A percentile compares a stretch with the other conserved stretches of the same genome.
These are phyloP conservation scores for Decorospora gaudefroyi DNA, from an alignment of 2,329 filamentous ascomycete genomes.

Conservation along the genomic window DNA sequence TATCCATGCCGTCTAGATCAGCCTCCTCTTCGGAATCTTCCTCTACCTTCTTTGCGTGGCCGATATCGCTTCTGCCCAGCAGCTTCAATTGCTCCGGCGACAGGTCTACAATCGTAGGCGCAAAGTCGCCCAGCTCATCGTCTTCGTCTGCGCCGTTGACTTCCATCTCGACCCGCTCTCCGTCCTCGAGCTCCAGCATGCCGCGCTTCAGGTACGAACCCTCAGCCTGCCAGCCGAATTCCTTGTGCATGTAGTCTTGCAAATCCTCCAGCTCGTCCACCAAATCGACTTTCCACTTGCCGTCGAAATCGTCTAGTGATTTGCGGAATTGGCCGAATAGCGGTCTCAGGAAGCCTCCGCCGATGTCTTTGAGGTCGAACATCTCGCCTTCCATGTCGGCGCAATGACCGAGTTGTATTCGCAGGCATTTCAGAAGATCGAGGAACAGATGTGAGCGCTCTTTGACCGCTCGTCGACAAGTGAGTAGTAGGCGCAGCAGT, in stretches of 20 bases:
- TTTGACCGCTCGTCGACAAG: slow-evolving; percentile 58
- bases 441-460: slow-evolving; percentile 58
- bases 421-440: slow-evolving; percentile 56
- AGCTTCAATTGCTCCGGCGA: slow-evolving; percentile 50
- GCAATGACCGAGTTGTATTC: slow-evolving; percentile 60
- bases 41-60: slow-evolving; percentile 26
- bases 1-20: slow-evolving; percentile 48
- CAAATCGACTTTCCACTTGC: slow-evolving; percentile 51
- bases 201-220: slow-evolving; percentile 60
- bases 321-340: slow-evolving; percentile 59
- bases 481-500: slow-evolving; percentile 61
- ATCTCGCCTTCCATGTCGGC: slow-evolving; percentile 64
- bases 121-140: slow-evolving; percentile 68
- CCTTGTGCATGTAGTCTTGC: slow-evolving; percentile 58
- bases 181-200: slow-evolving; percentile 65
- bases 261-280: slow-evolving; percentile 60
- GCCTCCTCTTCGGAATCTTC: slow-evolving; percentile 48
- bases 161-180: slow-evolving; percentile 65
- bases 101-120: slow-evolving; percentile 63
- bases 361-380: slow-evolving; percentile 62
- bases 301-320: slow-evolving; percentile 55
- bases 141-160: slow-evolving; percentile 60
- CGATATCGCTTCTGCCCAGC: slow-evolving; percentile 38
- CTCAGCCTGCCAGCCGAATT: slow-evolving; percentile 63
- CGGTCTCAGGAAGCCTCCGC: slow-evolving; percentile 57